Percentiles rank a stretch among this genome's conserved stretches.
These are phyloP conservation scores for Candida maris DNA, from an alignment of 805 yeast genomes.

Conservation along the genomic window DNA sequence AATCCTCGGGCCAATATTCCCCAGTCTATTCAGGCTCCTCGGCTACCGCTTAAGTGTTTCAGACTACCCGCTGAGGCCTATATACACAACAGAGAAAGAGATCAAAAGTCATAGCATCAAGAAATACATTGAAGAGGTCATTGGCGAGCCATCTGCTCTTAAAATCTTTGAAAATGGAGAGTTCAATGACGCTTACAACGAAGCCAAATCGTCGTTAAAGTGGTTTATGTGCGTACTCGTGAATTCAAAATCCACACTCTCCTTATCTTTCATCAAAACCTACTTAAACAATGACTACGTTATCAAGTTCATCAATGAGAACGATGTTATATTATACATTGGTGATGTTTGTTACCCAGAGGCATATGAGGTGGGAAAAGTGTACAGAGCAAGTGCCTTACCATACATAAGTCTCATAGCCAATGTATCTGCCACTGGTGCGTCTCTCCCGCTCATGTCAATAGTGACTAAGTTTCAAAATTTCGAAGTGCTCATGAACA, in stretches of 20 bases:
- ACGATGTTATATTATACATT: slow-evolving; percentile 55
- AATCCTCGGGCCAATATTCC: slow-evolving; percentile 34
- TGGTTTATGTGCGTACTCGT: slow-evolving; percentile 54
- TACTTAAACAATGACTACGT: slow-evolving; percentile 46
- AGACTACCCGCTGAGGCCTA: slow-evolving; percentile 31
- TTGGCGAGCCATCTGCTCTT: slow-evolving; percentile 28
- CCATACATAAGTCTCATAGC: slow-evolving; percentile 55
- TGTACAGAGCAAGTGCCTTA: slow-evolving; percentile 46
- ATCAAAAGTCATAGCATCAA: slow-evolving; percentile 15
- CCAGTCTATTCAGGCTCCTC: slow-evolving; percentile 27
- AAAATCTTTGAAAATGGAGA: slow-evolving; percentile 29
- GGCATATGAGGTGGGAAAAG: slow-evolving; percentile 60
- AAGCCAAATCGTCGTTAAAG: slow-evolving; percentile 39
- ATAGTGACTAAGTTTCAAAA: slow-evolving; percentile 42
- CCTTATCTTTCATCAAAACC: slow-evolving; percentile 40
- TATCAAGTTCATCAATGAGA: slow-evolving; percentile 34
- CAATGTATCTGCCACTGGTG: slow-evolving; percentile 51
- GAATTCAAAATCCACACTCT: slow-evolving; percentile 40
- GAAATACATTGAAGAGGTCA: slow-evolving; percentile 13
- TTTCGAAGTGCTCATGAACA: slow-evolving; percentile 15
- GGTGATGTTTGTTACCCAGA: slow-evolving; percentile 64
- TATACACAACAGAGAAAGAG: slow-evolving; percentile 16
- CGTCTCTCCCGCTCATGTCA: slow-evolving; percentile 47
- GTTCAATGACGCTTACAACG: slow-evolving; percentile 41
- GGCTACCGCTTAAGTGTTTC: slow-evolving; percentile 29